These are phyloP conservation scores for Coemansia sp. DNA, from an alignment of 192 early-diverging fungal genomes.

Conservation along the genomic window DNA sequence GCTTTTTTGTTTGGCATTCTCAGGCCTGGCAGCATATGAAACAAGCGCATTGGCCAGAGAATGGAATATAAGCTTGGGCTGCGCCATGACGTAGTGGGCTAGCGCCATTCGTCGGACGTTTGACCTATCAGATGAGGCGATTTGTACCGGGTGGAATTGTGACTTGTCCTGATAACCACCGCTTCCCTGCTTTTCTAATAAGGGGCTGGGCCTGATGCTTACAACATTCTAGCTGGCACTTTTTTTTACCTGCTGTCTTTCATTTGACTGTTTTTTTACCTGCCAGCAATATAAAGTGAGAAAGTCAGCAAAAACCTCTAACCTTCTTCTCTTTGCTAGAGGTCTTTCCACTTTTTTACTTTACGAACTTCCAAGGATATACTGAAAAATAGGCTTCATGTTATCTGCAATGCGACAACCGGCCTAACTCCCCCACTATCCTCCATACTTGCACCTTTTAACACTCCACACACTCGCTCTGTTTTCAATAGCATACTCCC, in stretches of 20 bases:
- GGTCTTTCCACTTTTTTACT: conserved; percentile 8
- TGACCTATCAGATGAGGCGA: background rate
- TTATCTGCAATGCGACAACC: conserved; percentile 35
- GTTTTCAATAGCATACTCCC: background rate
- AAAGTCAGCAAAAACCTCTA: no score
- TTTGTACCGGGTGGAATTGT: background rate
- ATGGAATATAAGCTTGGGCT: background rate
- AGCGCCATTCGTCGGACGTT: conserved; percentile 1
- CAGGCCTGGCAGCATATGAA: background rate
- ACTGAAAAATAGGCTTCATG: conserved; percentile 1
- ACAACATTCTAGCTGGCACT: no score
- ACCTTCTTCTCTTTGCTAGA: background rate
- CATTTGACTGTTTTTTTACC: no score
- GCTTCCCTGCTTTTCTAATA: background rate
- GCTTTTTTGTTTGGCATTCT: background rate
- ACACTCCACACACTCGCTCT: background rate
- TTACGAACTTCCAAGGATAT: background rate
- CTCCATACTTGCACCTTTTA: background rate
- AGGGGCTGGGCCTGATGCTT: background rate
- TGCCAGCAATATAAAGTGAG: no score
- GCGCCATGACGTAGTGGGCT: background rate
- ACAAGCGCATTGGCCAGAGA: background rate
- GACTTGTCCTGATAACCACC: background rate
- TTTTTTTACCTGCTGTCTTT: background rate
- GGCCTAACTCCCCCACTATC: conserved; percentile 11